phyloP scores from a whole-genome alignment of 768 basidiomycete species.

The Suillus cothurnatus region DNA sequence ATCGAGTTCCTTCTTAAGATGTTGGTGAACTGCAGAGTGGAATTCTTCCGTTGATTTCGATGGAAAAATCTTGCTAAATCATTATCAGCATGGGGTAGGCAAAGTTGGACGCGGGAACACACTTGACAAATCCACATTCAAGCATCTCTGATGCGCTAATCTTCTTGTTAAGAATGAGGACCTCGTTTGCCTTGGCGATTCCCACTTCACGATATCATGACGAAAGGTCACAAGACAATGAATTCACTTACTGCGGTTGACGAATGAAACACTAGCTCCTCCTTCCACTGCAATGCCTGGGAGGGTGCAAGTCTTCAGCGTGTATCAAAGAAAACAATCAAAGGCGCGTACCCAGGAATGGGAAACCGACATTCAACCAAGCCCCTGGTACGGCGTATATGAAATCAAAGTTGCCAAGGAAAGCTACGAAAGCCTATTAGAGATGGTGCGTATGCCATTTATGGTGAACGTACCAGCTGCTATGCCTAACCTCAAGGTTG shows the following conservation, averaged over 20 bases:
- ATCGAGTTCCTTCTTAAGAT: conserved; percentile 54
- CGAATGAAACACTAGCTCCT: conserved; percentile 68
- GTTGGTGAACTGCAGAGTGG: conserved; percentile 50
- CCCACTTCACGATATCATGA: conserved; percentile 52
- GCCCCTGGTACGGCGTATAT: conserved; percentile 63
- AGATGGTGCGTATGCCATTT: neutral
- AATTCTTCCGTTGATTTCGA: conserved; percentile 52
- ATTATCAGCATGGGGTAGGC: neutral
- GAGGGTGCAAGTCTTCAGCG: conserved; percentile 7
- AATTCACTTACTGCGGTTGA: conserved; percentile 57
- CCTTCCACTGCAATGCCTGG: conserved; percentile 68
- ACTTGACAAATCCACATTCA: conserved; percentile 69
- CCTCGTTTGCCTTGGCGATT: conserved; percentile 68
- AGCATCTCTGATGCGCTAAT: conserved; percentile 59
- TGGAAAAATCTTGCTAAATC: conserved; percentile 59
- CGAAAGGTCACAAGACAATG: neutral
- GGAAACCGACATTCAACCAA: conserved; percentile 69
- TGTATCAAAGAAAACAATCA: conserved; percentile 3
- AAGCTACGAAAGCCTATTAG: conserved; percentile 41
- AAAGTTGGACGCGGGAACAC: conserved; percentile 5
- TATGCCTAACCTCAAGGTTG: conserved; percentile 46
- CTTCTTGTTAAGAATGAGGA: conserved; percentile 70
- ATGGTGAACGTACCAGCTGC: conserved; percentile 50
- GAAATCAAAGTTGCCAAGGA: conserved; percentile 76
- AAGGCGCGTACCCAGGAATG: conserved; percentile 51